Evolutionary conservation across 129 eudicot genomes (phyloP).

Genomic region (Artemisia argyi): DNA sequence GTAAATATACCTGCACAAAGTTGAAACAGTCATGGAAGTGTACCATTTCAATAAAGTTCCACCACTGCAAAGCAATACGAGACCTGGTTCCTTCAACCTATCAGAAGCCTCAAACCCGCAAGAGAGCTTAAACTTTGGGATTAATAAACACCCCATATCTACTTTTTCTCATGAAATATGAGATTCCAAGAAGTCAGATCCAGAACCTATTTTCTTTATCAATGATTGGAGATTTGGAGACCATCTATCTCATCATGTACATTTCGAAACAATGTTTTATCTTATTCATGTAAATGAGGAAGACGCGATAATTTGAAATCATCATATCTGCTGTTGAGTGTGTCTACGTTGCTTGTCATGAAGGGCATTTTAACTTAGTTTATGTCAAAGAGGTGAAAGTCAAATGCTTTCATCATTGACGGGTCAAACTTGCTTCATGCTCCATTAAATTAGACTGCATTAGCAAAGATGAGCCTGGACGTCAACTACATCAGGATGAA

Average conservation of each 20-base stretch:
- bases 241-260: neutral
- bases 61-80: neutral
- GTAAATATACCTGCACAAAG: no score
- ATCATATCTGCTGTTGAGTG: neutral
- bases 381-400: no score
- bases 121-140: neutral
- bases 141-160: no score
- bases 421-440: neutral
- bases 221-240: neutral
- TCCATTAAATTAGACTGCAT: neutral
- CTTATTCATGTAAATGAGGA: neutral
- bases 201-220: neutral
- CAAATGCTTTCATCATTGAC: neutral
- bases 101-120: neutral
- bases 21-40: neutral
- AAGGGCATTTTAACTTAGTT: no score
- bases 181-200: neutral
- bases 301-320: neutral
- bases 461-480: no score
- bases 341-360: neutral
- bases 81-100: no score
- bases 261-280: neutral
- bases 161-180: no score
- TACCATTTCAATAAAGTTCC: neutral
- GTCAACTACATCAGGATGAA: no score